phyloP scores from a whole-genome alignment of 2,329 filamentous ascomycete species.

The Bipolaris bicolor region DNA sequence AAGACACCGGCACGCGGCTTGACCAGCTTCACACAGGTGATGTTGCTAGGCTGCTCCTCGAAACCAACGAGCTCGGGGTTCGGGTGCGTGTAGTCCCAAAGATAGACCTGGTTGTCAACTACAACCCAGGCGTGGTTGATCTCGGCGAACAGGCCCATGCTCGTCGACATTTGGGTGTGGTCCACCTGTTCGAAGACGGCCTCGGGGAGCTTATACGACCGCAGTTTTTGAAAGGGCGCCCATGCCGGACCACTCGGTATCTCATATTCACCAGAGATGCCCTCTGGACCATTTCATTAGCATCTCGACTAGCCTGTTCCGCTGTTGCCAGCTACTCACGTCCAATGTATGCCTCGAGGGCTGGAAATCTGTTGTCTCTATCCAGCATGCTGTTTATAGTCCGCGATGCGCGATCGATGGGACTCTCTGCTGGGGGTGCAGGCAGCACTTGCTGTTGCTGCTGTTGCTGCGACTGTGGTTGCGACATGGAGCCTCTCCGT shows the following conservation, averaged over 20 bases:
- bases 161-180: slow-evolving; percentile 81
- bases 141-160: slow-evolving; percentile 93
- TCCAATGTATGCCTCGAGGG: slow-evolving; percentile 86
- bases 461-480: slow-evolving; percentile 27
- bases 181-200: slow-evolving; percentile 93
- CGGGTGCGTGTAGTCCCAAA: slow-evolving; percentile 97
- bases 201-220: slow-evolving; percentile 89
- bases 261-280: slow-evolving; percentile 91
- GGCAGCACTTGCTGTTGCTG: slow-evolving; percentile 30
- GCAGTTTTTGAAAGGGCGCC: slow-evolving; percentile 87
- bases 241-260: slow-evolving; percentile 71
- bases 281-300: slow-evolving; percentile 64
- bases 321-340: slow-evolving; percentile 62
- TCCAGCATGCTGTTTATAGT: slow-evolving; percentile 82
- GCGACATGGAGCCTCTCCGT: slow-evolving; percentile 34
- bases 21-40: slow-evolving; percentile 88
- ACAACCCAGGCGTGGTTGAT: slow-evolving; percentile 94
- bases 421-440: slow-evolving; percentile 53
- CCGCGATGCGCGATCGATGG: slow-evolving; percentile 78
- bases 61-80: slow-evolving; percentile 90
- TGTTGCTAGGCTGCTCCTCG: slow-evolving; percentile 85
- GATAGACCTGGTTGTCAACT: slow-evolving; percentile 93
- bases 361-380: slow-evolving; percentile 80
- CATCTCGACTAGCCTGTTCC: slow-evolving; percentile 8
- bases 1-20: slow-evolving; percentile 88